Percentiles rank a stretch among this genome's conserved stretches.
Evolutionary conservation across 306 rosid species (phyloP).

Genomic region (Citrullus colocynthis): DNA sequence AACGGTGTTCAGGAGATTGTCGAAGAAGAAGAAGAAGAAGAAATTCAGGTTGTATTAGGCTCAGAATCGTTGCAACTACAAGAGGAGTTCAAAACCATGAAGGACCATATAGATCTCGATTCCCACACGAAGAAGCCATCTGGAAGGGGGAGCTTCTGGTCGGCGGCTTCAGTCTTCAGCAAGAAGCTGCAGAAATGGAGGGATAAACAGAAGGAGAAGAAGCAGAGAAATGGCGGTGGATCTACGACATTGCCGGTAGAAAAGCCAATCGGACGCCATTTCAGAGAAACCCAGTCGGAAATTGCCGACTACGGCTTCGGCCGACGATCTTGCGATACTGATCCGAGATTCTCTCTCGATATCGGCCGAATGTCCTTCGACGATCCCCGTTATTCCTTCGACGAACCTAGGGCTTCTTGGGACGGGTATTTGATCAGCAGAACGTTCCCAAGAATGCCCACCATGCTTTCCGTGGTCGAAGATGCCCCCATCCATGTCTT

Average conservation of each 20-base stretch:
- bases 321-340: constrained; percentile 90
- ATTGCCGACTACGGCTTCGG: constrained; percentile 95
- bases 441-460: constrained; percentile 67
- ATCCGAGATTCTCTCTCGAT: constrained; percentile 80
- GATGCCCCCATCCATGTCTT: constrained; percentile 47
- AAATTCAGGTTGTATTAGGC: not conserved
- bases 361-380: constrained; percentile 63
- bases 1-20: constrained; percentile 52
- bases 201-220: constrained; percentile 87
- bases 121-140: constrained; percentile 51
- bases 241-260: constrained; percentile 79
- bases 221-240: constrained; percentile 55
- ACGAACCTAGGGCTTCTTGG: constrained; percentile 97
- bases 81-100: constrained; percentile 64
- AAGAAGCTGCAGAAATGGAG: constrained; percentile 96
- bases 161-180: constrained; percentile 97
- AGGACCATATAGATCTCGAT: constrained; percentile 92
- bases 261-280: constrained; percentile 86
- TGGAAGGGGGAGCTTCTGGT: constrained; percentile 85
- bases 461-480: constrained; percentile 85
- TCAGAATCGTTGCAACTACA: constrained; percentile 4
- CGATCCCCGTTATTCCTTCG: constrained; percentile 74
- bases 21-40: constrained; percentile 29
- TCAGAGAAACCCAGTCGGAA: constrained; percentile 96
- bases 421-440: constrained; percentile 69